Evolutionary conservation across 164 flowering plant species (phyloP).

Genomic region (Santalum album): DNA sequence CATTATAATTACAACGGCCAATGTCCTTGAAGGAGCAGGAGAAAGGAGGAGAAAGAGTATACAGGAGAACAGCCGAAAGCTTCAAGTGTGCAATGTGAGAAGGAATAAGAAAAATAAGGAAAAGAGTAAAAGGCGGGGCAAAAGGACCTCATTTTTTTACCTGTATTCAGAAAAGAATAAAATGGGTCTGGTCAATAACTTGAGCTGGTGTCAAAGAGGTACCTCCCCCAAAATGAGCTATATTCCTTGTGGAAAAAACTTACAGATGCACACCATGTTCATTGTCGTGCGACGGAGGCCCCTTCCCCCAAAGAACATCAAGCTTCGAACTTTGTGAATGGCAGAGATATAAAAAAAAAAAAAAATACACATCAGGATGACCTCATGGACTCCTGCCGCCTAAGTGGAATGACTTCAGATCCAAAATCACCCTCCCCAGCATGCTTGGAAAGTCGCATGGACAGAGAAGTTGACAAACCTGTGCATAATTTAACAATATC

Average conservation of each 20-base stretch:
- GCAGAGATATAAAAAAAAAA: too few relatives aligned
- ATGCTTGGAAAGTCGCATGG: conserved; percentile 33
- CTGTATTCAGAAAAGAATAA: conserved; percentile 6
- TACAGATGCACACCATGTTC: too few relatives aligned
- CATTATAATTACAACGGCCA: conserved; percentile 15
- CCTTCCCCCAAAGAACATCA: conserved; percentile 7
- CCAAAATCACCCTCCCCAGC: conserved; percentile 33
- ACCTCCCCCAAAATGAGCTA: conserved; percentile 9
- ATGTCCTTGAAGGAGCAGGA: conserved; percentile 1
- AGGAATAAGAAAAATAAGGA: too few relatives aligned
- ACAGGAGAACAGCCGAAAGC: too few relatives aligned
- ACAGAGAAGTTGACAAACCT: conserved; percentile 18
- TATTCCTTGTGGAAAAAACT: too few relatives aligned
- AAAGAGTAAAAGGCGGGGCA: too few relatives aligned
- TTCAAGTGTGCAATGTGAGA: too few relatives aligned
- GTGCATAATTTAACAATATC: not conserved
- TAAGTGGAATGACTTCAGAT: conserved; percentile 47
- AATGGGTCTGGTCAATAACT: not conserved
- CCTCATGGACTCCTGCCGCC: conserved; percentile 37
- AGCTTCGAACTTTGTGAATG: not conserved
- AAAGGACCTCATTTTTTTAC: not conserved
- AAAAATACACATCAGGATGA: conserved; percentile 14
- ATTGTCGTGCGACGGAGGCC: not conserved
- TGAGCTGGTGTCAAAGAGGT: not conserved
- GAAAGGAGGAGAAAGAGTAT: not conserved